phyloP scores from a whole-genome alignment of 768 basidiomycete genomes.

The Kwoniella dendrophila region DNA sequence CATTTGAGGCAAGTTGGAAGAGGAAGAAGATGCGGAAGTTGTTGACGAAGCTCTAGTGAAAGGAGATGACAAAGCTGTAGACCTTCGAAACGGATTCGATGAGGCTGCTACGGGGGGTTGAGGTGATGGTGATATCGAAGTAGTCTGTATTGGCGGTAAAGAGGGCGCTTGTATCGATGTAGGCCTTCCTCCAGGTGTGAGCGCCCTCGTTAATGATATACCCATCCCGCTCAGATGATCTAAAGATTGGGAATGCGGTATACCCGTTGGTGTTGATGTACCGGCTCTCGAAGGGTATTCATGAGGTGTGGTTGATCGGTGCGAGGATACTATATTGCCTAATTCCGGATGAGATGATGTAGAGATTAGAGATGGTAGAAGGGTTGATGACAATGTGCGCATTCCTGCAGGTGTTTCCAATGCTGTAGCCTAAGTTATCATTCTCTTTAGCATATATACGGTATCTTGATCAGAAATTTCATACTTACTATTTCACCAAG shows the following conservation, averaged over 20 bases:
- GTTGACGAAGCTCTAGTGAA: conserved; percentile 42
- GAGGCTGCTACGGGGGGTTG: conserved; percentile 26
- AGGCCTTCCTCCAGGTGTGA: conserved; percentile 46
- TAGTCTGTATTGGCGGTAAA: conserved; percentile 31
- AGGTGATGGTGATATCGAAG: conserved; percentile 23
- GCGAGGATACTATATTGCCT: conserved; percentile 12
- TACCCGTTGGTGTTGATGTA: conserved; percentile 22
- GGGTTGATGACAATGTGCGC: conserved; percentile 66
- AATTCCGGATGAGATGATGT: conserved; percentile 26
- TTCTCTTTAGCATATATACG: conserved; percentile 10
- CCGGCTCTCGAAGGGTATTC: conserved; percentile 20
- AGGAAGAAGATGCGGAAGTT: conserved; percentile 23
- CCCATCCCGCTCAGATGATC: conserved; percentile 35
- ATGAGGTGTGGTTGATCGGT: conserved; percentile 18
- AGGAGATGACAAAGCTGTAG: conserved; percentile 42
- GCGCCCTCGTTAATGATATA: conserved; percentile 37
- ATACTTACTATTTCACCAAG: conserved; percentile 76
- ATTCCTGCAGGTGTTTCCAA: conserved; percentile 83
- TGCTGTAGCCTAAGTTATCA: conserved; percentile 65
- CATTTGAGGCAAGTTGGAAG: conserved; percentile 2
- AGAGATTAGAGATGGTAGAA: conserved; percentile 55
- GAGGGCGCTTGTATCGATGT: conserved; percentile 44
- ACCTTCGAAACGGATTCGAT: conserved; percentile 43
- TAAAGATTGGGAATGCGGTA: conserved; percentile 25
- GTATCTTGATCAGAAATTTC: background rate